phyloP scores from a whole-genome alignment of 2,329 filamentous ascomycete species.

The Botrytis elliptica region DNA sequence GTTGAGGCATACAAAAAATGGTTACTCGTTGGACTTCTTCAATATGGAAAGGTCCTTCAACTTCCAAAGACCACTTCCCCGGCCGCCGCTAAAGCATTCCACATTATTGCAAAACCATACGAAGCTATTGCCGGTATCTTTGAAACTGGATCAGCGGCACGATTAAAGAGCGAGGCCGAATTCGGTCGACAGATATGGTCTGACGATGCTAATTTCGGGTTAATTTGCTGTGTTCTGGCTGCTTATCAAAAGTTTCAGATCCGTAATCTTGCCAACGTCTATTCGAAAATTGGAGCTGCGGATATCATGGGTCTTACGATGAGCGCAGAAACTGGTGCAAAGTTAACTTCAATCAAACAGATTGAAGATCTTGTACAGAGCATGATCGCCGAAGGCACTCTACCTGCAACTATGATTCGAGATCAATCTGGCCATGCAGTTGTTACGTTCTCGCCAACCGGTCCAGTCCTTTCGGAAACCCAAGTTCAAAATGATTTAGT shows the following conservation, averaged over 20 bases:
- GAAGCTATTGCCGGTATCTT: conserved; percentile 69
- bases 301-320: conserved; percentile 53
- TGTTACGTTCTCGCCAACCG: conserved; percentile 50
- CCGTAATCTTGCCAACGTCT: conserved; percentile 69
- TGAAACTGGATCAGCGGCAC: conserved; percentile 54
- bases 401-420: conserved; percentile 51
- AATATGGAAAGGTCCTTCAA: conserved; percentile 57
- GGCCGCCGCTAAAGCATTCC: conserved; percentile 55
- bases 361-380: conserved; percentile 48
- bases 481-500: conserved; percentile 52
- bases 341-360: conserved; percentile 45
- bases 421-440: conserved; percentile 43
- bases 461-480: conserved; percentile 48
- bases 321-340: conserved; percentile 53
- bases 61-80: conserved; percentile 57
- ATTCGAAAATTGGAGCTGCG: conserved; percentile 57
- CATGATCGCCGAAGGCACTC: conserved; percentile 56
- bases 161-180: conserved; percentile 64
- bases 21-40: conserved; percentile 73
- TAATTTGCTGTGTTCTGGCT: conserved; percentile 67
- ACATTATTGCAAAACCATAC: conserved; percentile 66
- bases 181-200: conserved; percentile 59
- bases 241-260: conserved; percentile 77
- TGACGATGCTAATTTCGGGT: conserved; percentile 69
- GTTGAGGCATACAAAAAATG: conserved; percentile 90